Evolutionary conservation across 139 green algal species (phyloP).

Genomic region (Chlamydomonas sphaeroides): DNA sequence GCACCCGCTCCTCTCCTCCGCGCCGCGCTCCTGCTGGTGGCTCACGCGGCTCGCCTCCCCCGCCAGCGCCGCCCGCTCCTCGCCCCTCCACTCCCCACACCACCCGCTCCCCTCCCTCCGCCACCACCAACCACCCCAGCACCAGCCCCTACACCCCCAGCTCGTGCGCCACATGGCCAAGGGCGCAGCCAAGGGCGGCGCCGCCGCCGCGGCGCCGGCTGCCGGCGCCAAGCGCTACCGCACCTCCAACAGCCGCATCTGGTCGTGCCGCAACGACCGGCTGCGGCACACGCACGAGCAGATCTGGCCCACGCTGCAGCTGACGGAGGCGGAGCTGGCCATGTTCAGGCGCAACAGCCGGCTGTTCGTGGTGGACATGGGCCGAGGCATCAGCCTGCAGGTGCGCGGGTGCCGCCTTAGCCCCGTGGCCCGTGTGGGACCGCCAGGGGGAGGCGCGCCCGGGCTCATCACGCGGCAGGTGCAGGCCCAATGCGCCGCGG

Average conservation of each 20-base stretch:
- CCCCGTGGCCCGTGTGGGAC: too few relatives aligned
- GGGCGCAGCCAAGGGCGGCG: not conserved
- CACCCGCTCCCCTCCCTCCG: too few relatives aligned
- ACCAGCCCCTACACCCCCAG: not conserved
- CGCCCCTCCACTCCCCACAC: too few relatives aligned
- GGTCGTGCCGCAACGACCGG: constrained; percentile 47
- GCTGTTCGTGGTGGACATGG: constrained; percentile 50
- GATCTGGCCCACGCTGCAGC: constrained; percentile 56
- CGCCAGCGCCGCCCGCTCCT: too few relatives aligned
- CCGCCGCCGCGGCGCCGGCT: not conserved
- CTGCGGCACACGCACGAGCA: constrained; percentile 50
- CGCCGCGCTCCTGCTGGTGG: too few relatives aligned
- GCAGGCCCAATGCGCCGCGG: too few relatives aligned
- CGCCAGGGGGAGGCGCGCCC: too few relatives aligned
- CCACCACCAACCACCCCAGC: too few relatives aligned
- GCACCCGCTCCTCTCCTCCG: too few relatives aligned
- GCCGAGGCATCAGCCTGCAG: constrained; percentile 19
- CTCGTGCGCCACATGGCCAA: constrained; percentile 4
- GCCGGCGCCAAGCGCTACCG: constrained; percentile 15
- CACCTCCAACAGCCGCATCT: constrained; percentile 39
- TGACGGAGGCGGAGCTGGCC: constrained; percentile 43
- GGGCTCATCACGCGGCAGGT: too few relatives aligned
- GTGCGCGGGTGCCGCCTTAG: too few relatives aligned
- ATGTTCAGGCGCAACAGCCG: constrained; percentile 53
- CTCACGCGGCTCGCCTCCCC: too few relatives aligned